Conservation (phyloP, 2,329 filamentous ascomycete genomes). For the Fusarium globosum region DNA sequence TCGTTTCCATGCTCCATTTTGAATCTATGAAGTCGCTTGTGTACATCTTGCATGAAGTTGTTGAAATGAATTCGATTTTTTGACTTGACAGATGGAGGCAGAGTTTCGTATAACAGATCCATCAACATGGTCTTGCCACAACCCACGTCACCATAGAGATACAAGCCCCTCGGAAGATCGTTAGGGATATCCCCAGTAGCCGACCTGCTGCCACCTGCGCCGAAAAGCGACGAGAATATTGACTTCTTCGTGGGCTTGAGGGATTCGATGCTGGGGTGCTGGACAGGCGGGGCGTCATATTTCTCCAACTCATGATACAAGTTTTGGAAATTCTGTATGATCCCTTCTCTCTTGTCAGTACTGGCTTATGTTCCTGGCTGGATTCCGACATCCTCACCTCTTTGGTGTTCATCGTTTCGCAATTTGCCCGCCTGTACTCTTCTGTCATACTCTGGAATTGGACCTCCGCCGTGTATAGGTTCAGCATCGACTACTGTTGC, state of each 20-base stretch:
- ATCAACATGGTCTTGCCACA: conserved; percentile 99
- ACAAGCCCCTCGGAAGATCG: conserved; percentile 87
- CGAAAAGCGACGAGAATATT: conserved; percentile 71
- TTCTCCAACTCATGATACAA: conserved; percentile 83
- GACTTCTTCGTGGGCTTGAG: conserved; percentile 66
- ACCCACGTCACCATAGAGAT: conserved; percentile 96
- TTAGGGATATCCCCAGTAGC: conserved; percentile 68
- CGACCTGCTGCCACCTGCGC: conserved; percentile 55
- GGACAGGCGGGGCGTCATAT: conserved; percentile 79
- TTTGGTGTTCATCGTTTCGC: conserved; percentile 89
- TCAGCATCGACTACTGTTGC: conserved; percentile 45
- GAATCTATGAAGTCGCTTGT: conserved; percentile 88
- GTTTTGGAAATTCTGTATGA: conserved; percentile 89
- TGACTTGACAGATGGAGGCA: conserved; percentile 80
- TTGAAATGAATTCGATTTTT: conserved; percentile 98
- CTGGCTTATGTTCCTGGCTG: background rate
- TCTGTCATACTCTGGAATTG: conserved; percentile 87
- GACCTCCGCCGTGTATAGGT: conserved; percentile 64
- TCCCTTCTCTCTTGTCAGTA: conserved; percentile 63
- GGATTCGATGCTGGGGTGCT: conserved; percentile 81
- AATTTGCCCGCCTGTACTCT: conserved; percentile 79
- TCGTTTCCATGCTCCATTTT: conserved; percentile 92
- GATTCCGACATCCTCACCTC: conserved; percentile 64
- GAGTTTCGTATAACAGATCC: conserved; percentile 96
- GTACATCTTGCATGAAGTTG: conserved; percentile 99